Base-by-base conservation (phyloP, 164 flowering plant species). In the Chloranthus sessilifolius region DNA sequence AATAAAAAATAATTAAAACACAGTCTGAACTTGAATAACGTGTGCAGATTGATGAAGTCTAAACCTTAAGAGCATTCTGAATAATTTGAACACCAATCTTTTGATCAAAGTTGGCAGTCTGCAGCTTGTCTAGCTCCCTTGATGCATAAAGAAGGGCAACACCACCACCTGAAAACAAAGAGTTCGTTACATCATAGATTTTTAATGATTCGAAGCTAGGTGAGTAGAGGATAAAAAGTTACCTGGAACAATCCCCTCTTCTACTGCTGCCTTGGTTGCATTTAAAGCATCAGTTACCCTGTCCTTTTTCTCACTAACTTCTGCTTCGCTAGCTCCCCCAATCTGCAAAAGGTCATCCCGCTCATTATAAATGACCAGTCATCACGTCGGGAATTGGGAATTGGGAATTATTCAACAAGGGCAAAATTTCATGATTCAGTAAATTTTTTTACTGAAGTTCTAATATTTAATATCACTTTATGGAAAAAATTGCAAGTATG, bases 281-380 rank as follows among this genome's bases (percentile, higher is more conserved):
- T 92, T 88, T 21, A 92, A 43, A 40, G 98, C 98, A 77, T 92
- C 98, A 26, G 85, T 86, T 15, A 88, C 95, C 59, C 98, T 80
- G 57, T 88, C 98, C 59, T 92, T 92, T 69, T 82, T 92, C 69
- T 92, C 98, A 52, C 90, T 59, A 60, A 91, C 96, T 74, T 91
- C 98, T 35, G 80, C 75, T 71, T 91, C 98, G 74, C 95, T 91
- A 37, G 98, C 98, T 65, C 96, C 98, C 47, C 98, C 98, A 66
- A 91, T 79, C 98, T 92, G 69, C 47, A 70, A 59, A 23, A n/a
- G n/a, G n/a, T n/a, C n/a, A n/a, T n/a, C n/a, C n/a, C n/a, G n/a
- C n/a, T n/a, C n/a, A n/a, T n/a, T n/a, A n/a, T n/a, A n/a, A n/a
- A n/a, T n/a, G n/a, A n/a, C n/a, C n/a, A n/a, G n/a, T n/a, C n/a